A percentile compares a stretch with the other conserved stretches of the same genome.
phyloP scores from a whole-genome alignment of 2,329 filamentous ascomycete genomes.

The Stylonectria norvegica region DNA sequence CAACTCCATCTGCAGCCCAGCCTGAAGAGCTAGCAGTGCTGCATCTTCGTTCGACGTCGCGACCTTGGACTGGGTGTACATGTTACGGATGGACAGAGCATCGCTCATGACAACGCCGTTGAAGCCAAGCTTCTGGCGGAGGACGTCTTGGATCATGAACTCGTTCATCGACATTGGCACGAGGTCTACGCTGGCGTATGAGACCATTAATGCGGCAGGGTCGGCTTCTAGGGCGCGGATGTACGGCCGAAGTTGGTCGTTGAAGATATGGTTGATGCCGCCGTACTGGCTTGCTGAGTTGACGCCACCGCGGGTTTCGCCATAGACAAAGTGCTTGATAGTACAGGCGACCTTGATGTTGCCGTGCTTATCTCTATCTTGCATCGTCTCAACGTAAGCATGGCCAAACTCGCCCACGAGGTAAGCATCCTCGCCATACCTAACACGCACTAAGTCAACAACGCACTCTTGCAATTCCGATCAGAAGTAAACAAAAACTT shows the following conservation, averaged over 20 bases:
- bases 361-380: slow-evolving; percentile 30
- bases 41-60: slow-evolving; percentile 28
- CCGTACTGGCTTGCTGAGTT: slow-evolving; percentile 32
- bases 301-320: slow-evolving; percentile 31
- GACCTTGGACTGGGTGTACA: slow-evolving; percentile 26
- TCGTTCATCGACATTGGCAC: slow-evolving; percentile 32
- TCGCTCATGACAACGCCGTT: slow-evolving; percentile 34
- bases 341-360: slow-evolving; percentile 34
- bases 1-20: slow-evolving; percentile 29
- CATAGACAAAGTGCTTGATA: slow-evolving; percentile 37
- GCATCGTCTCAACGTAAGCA: slow-evolving; percentile 34
- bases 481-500: slow-evolving; percentile 1
- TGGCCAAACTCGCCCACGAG: slow-evolving; percentile 31
- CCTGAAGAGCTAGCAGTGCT: slow-evolving; percentile 22
- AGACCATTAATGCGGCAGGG: slow-evolving; percentile 31
- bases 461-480: background rate
- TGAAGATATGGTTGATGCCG: slow-evolving; percentile 34
- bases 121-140: slow-evolving; percentile 28
- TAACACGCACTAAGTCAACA: slow-evolving; percentile 22
- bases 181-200: slow-evolving; percentile 31
- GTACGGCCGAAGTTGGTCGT: slow-evolving; percentile 30
- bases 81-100: slow-evolving; percentile 27
- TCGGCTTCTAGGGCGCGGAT: slow-evolving; percentile 28
- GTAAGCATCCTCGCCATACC: slow-evolving; percentile 33
- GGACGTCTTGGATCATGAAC: slow-evolving; percentile 28